phyloP scores from a whole-genome alignment of 192 early-diverging fungal genomes.

The Entophlyctis luteolus region DNA sequence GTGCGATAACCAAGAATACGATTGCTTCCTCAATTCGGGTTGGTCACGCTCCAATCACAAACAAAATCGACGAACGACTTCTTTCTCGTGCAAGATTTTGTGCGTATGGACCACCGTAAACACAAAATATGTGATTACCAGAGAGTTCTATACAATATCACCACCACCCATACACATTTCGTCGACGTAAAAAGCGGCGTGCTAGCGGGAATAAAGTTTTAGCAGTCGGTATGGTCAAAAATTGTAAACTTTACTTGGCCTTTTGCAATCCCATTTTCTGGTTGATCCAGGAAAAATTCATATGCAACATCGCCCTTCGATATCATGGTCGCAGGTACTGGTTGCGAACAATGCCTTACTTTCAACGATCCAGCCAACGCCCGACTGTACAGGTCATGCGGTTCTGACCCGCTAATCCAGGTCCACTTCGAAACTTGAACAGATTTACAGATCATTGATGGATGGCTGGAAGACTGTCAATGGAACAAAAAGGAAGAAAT shows the following conservation, averaged over 20 bases:
- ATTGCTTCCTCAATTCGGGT: no score
- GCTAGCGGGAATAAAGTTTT: no score
- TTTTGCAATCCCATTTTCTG: not conserved
- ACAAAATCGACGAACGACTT: no score
- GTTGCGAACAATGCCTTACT: constrained; percentile 2
- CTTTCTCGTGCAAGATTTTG: not conserved
- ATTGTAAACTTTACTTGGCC: constrained; percentile 4
- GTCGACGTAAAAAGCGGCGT: no score
- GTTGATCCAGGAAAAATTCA: not conserved
- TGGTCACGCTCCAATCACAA: no score
- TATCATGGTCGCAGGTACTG: not conserved
- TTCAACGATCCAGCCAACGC: not conserved
- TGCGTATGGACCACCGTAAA: not conserved
- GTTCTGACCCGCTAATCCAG: not conserved
- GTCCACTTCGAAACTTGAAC: not conserved
- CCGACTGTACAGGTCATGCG: not conserved
- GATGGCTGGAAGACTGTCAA: constrained; percentile 8
- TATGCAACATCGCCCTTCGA: not conserved
- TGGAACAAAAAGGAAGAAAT: constrained; percentile 11
- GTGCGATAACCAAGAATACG: no score
- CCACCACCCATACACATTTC: no score
- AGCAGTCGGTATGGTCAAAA: no score
- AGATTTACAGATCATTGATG: not conserved
- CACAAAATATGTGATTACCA: not conserved
- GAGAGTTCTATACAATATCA: no score